These are phyloP conservation scores for Torulaspora delbrueckii DNA, from an alignment of 805 yeast species.

Conservation along the genomic window DNA sequence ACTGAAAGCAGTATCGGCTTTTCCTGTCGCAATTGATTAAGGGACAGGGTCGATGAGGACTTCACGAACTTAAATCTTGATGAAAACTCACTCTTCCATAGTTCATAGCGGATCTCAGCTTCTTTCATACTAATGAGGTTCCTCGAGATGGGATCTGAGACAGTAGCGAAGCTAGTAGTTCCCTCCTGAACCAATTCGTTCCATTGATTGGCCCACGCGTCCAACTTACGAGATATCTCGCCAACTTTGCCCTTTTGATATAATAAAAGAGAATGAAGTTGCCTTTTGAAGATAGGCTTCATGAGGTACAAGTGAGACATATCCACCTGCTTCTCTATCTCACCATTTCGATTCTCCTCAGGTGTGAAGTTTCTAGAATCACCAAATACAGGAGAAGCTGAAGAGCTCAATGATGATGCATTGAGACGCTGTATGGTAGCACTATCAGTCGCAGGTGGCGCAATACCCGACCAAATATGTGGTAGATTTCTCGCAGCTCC, in stretches of 20 bases:
- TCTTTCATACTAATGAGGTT: conserved; percentile 58
- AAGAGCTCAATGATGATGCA: neutral
- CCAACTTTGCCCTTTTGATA: conserved; percentile 34
- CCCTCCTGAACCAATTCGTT: conserved; percentile 44
- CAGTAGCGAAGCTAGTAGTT: conserved; percentile 36
- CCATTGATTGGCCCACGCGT: conserved; percentile 43
- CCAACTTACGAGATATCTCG: conserved; percentile 40
- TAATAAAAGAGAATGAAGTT: conserved; percentile 25
- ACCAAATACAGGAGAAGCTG: neutral
- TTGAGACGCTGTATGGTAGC: neutral
- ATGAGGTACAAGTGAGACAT: conserved; percentile 1
- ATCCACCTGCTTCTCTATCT: neutral
- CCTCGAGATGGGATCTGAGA: conserved; percentile 50
- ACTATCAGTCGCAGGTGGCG: neutral
- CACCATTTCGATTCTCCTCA: neutral
- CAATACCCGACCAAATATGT: conserved; percentile 2
- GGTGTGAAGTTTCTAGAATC: neutral
- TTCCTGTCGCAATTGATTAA: conserved; percentile 44
- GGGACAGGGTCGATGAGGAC: conserved; percentile 42
- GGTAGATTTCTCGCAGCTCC: conserved; percentile 3
- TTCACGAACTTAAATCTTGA: conserved; percentile 50
- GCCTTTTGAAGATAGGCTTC: conserved; percentile 20
- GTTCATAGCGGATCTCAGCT: conserved; percentile 48
- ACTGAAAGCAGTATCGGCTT: conserved; percentile 62
- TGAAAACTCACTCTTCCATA: conserved; percentile 47